Percentiles rank a stretch among this genome's conserved stretches.
These are phyloP conservation scores for Lojkania enalia DNA, from an alignment of 2,329 filamentous ascomycete genomes.

Conservation along the genomic window DNA sequence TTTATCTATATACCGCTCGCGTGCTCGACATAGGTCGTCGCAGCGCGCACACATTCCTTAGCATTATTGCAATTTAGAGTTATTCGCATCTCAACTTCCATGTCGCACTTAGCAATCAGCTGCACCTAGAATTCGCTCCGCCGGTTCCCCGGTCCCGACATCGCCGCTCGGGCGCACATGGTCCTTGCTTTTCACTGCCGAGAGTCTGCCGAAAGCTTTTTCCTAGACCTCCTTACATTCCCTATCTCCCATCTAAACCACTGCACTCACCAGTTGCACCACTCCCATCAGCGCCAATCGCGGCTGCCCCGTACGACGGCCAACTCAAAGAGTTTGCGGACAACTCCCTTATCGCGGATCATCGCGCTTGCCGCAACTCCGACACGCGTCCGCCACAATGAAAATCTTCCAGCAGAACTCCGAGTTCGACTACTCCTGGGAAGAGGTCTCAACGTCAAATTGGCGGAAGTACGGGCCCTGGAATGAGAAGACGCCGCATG, in stretches of 20 bases:
- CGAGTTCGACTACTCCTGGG: conserved; percentile 97
- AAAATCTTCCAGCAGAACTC: conserved; percentile 91
- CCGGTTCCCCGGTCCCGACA: not conserved
- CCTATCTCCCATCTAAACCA: not conserved
- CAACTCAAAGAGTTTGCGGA: not conserved
- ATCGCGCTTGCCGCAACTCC: conserved; percentile 10
- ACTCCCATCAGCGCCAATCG: not conserved
- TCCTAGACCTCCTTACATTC: conserved; percentile 1
- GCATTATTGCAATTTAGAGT: too few species aligned
- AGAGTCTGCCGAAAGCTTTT: conserved; percentile 3
- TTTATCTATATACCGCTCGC: not conserved
- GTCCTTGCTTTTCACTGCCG: conserved; percentile 4
- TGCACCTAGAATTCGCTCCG: not conserved
- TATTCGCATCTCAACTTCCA: too few species aligned
- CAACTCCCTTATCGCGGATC: not conserved
- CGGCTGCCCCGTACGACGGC: not conserved
- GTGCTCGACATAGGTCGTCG: not conserved
- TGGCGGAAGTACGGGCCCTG: conserved; percentile 99
- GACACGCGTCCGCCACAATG: conserved; percentile 58
- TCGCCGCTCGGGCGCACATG: not conserved
- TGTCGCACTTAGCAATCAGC: not conserved
- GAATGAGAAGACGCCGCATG: conserved; percentile 98
- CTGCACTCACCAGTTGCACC: not conserved
- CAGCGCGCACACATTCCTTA: not conserved
- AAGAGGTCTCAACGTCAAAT: conserved; percentile 95